Percentiles rank a stretch among this genome's conserved stretches.
These are phyloP conservation scores for Quercus dentata DNA, from an alignment of 306 rosid species.

Conservation along the genomic window DNA sequence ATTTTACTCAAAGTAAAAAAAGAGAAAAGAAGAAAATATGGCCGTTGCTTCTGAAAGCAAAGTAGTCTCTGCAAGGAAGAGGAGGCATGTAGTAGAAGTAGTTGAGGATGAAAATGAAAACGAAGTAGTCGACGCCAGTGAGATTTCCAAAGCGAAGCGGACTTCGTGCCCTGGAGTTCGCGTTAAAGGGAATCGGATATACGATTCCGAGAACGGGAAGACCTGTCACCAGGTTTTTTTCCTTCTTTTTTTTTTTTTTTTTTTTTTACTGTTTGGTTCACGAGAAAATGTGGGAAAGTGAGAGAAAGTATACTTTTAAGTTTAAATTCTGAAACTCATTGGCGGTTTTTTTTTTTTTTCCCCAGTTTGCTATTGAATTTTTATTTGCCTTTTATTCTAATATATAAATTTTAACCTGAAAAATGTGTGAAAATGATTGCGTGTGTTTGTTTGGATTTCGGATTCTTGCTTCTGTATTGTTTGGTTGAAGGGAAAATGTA, in stretches of 20 bases:
- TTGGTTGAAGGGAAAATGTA: background rate
- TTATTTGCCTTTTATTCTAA: too few relatives aligned
- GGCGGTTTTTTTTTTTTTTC: too few relatives aligned
- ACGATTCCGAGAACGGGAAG: constrained; percentile 43
- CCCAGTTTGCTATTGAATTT: background rate
- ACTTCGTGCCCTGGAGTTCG: constrained; percentile 38
- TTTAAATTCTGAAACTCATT: too few relatives aligned
- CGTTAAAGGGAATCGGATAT: constrained; percentile 27
- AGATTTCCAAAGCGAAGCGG: constrained; percentile 17
- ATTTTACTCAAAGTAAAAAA: background rate
- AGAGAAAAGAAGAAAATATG: background rate
- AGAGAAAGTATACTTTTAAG: background rate
- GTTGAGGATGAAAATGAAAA: too few relatives aligned
- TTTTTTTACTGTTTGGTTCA: too few relatives aligned
- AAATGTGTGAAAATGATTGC: too few relatives aligned
- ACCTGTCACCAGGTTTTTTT: constrained; percentile 49
- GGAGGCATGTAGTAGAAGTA: background rate
- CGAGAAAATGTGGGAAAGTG: too few relatives aligned
- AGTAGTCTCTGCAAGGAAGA: constrained; percentile 21
- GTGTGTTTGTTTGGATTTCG: background rate
- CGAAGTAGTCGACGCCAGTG: background rate
- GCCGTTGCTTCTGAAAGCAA: constrained; percentile 8
- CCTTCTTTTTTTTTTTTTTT: background rate
- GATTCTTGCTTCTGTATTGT: background rate
- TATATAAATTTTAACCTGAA: too few relatives aligned